Base-by-base conservation (phyloP, 208 protist genomes). In the Wallacemonas collosoma region DNA sequence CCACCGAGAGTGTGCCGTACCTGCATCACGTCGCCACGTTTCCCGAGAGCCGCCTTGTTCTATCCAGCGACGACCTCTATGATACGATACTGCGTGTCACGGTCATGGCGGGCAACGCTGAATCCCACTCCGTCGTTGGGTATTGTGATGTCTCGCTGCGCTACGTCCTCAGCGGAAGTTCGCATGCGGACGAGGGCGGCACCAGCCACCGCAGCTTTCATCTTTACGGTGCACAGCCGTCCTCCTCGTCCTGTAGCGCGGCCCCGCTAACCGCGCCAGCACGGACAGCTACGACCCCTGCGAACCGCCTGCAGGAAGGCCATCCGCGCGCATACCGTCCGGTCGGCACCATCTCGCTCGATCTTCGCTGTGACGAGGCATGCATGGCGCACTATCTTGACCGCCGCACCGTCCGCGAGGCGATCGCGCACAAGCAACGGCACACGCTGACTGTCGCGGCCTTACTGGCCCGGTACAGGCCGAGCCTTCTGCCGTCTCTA, bases 71-170 rank as follows among this genome's bases (percentile, higher is more conserved):
- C 4, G 64, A 69, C 64, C 44, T 58, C 50, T 65, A 65, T 35
- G 60, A 65, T 41, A 65, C 40, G 3, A 17, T 65, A 4, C 41
- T 41, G n/a, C 64, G 54, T 3, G 3, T 76, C 8, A 64, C 54
- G 43, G 63, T 76, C 14, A 63, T 53, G 53, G 48, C 47, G 1
- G 72, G 72, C 44, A 71, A 71, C 45, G 45, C 53, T n/a, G 7
- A 26, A 6, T 71, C 63, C 44, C 15, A 60, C 57, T 35, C 45
- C 17, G 72, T 66, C 2, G 56, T 76, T 14, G 72, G 72, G 35
- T 35, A 48, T 1, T 76, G 72, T 45, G 63, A 69, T 26, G 55
- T 76, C 12, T 76, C 72, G 5, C 63, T 76, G n/a, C 45, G 64
- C n/a, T 66, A 76, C 56, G 11, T 69, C 2, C 48, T 14, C 4